Evolutionary conservation across 2,329 filamentous ascomycete species (phyloP), one percentile per base, ranked within the genome.

Genomic region (Pseudocercospora pini-densiflorae): DNA sequence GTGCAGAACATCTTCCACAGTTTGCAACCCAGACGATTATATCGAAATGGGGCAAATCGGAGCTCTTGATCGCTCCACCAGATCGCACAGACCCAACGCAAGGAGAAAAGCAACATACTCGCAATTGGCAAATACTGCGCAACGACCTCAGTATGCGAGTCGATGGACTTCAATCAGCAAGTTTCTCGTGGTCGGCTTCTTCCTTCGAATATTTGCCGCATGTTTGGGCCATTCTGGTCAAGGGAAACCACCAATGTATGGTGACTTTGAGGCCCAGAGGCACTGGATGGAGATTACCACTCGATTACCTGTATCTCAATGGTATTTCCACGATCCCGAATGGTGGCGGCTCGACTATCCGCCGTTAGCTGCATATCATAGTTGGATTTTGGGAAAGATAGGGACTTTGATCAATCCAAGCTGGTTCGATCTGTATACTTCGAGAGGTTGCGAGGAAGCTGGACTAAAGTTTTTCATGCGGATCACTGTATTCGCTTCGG

Each of bases 301-400:
- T 8, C 88, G 97, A 66, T 84, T 98, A 1, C 95, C 95, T 14
- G 85, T 96, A 47, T 94, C 93, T 7, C 91, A 94, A 78, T 98
- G 95, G 95, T 98, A 98, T 79, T 97, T 96, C 76, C 92, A 98
- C 78, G 94, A 98, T 78, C 83, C 97, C 55, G 86, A 94, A 75
- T 98, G 94, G 90, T 99, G 95, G 95, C 95, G 94, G 0, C 86
- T 99, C 71, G 95, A 99, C 81, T 99, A 98, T 79, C 95, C 95
- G 64, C 95, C 95, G 61, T 86, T 98, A 80, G 98, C 95, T 61
- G 95, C 95, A 61, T 98, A 98, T 81, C 95, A 99, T 80, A 97
- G 93, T 83, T 98, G 93, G 94, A 76, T 95, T n/a, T 82, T 96
- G 68, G 95, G 95, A 69, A 91, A 90, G 79, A 87, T 97, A 72